Evolutionary conservation across 2,329 filamentous ascomycete genomes (phyloP), one percentile per base, ranked within the genome.

Genomic region (Teratosphaeria pseudoeucalypti): DNA sequence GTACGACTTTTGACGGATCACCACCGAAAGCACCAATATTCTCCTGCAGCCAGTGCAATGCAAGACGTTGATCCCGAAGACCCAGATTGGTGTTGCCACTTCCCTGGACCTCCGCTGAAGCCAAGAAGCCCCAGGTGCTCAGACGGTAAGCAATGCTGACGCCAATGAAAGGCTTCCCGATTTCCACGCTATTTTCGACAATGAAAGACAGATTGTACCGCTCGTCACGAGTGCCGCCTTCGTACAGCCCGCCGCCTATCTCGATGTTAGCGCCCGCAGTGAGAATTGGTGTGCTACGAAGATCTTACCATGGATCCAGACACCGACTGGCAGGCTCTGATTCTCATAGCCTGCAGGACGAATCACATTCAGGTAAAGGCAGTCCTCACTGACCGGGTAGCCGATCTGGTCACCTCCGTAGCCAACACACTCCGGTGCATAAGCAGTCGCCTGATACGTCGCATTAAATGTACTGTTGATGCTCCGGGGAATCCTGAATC

Each of bases 121-220:
- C 75, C n/a, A 84, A 66, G 65, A 82, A 83, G 6, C 82, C 81
- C 74, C 77, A 83, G 54, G 34, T 54, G 37, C 2, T 84, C 83
- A 89, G 78, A 11, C 86, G 80, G 70, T 88, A 84, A 73, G 82
- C 82, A 70, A 85, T 80, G 70, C 77, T 81, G 58, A 87, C 78
- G 26, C 77, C 81, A 43, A 88, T 74, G 56, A 87, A 70, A 26
- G 71, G 72, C 56, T 69, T 65, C 0, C 64, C 66, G 1, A 61
- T 60, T 47, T 66, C 60, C 2, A 58, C 62, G 10, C 64, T 59
- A 32, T 67, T 62, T 39, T 69, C 61, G 10, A 70, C 67, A 52
- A 69, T 68, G 56, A 65, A 67, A 10, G 68, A 64, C 49, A 66
- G 63, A 49, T 70, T 69, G 56, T 68, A 69, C 26, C 55, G 60